Evolutionary conservation across 371 early-diverging fungal species (phyloP), one percentile per base, ranked within the genome.

Genomic region (Cokeromyces recurvatus): DNA sequence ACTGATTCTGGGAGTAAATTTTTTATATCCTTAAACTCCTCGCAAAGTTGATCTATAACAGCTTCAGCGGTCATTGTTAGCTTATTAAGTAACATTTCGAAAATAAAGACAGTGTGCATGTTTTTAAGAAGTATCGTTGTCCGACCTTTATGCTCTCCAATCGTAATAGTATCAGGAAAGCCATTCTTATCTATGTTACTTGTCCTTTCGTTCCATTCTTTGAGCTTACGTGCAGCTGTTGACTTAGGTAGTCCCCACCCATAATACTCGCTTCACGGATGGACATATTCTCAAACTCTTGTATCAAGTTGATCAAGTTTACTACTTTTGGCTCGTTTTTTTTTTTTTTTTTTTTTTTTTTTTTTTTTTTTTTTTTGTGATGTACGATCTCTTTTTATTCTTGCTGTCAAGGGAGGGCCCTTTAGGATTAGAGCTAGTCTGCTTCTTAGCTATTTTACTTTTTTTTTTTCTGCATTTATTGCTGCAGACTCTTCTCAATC

Each of bases 201-300:
- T 53, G 46, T 46, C 53, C 45, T 39, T 53, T 46, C 19, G 34
- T 46, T 53, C 42, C 46, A 53, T 35, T 46, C 27, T 35, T 53
- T 53, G 36, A 53, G 20, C 41, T 53, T 46, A 27, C 29, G 29
- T 7, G 11, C 11, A 27, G 29, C 29, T 27, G 29, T 27, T 27
- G 29, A 27, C 29, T 49, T 49, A 23, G 29, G 35, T 17, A 35
- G 35, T n/a, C n/a, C 35, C 43, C 43, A 29, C 40, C 46, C 41
- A 46, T 46, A 32, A 20, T 40, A 46, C 34, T 22, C 46, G 46
- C 53, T 46, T 53, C 53, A 40, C 46, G 46, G 29, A 46, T 53
- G 41, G 53, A 27, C 29, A 27, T 27, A 27, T 27, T 27, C 29
- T 27, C 29, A 27, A 27, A 17, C 36, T 36, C 17, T 17, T 36